Conservation (phyloP, 108 stramenopile genomes). For the Discostella stelligeroides region DNA sequence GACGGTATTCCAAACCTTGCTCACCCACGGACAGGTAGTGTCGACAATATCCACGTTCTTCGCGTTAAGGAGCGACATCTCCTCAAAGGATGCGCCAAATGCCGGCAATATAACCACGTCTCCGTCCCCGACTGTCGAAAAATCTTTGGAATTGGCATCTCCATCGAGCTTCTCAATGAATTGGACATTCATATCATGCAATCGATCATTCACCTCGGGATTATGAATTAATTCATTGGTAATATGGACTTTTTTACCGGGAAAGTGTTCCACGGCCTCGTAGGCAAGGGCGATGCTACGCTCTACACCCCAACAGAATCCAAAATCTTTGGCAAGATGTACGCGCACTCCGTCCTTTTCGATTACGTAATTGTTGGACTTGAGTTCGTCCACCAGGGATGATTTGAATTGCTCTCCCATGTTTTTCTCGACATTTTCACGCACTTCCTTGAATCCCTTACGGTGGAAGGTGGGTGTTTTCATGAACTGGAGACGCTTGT, state of each 20-base stretch:
- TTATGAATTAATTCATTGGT: conserved; percentile 98
- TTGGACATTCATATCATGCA: conserved; percentile 87
- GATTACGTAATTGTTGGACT: conserved; percentile 66
- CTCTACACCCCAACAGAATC: conserved; percentile 93
- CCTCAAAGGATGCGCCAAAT: conserved; percentile 94
- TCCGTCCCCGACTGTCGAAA: conserved; percentile 74
- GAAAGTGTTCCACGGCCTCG: conserved; percentile 91
- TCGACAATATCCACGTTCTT: conserved; percentile 95
- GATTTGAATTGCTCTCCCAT: conserved; percentile 83
- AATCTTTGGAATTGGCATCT: conserved; percentile 66
- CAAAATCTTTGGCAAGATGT: conserved; percentile 83
- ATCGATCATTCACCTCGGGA: conserved; percentile 93
- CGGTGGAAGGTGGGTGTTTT: conserved; percentile 81
- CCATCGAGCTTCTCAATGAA: conserved; percentile 85
- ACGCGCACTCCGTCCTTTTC: conserved; percentile 81
- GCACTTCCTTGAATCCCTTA: conserved; percentile 87
- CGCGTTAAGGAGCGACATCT: conserved; percentile 83
- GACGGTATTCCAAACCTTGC: conserved; percentile 97
- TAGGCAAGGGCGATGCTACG: conserved; percentile 93
- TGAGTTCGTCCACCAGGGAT: conserved; percentile 72
- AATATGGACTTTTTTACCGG: conserved; percentile 86
- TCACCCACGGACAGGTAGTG: conserved; percentile 98
- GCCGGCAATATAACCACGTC: conserved; percentile 97
- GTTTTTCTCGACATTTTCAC: conserved; percentile 66
- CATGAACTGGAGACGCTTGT: conserved; percentile 74